Percentiles rank a stretch among this genome's conserved stretches.
These are phyloP conservation scores for Inga laurina DNA, from an alignment of 306 rosid genomes.

Conservation along the genomic window DNA sequence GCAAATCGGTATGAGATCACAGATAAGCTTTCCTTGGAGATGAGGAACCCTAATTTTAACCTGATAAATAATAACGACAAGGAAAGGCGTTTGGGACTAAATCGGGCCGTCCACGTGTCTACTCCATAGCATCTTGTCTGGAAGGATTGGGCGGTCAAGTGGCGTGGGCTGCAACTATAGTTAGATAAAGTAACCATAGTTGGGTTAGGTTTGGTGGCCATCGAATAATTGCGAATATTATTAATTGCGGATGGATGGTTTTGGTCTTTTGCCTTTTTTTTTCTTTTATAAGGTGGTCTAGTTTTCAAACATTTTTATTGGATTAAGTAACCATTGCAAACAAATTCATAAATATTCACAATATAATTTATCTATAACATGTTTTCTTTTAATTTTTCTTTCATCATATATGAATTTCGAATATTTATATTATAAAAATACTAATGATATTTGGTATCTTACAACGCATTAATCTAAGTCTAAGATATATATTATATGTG, in stretches of 20 bases:
- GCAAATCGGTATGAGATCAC: background rate
- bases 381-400: too few relatives aligned
- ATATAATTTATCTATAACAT: too few relatives aligned
- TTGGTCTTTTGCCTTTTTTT: background rate
- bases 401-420: too few relatives aligned
- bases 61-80: conserved; percentile 24
- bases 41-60: conserved; percentile 57
- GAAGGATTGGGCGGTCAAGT: conserved; percentile 30
- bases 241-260: background rate
- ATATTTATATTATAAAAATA: too few relatives aligned
- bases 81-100: conserved; percentile 24
- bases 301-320: too few relatives aligned
- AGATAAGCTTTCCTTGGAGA: background rate
- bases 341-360: too few relatives aligned
- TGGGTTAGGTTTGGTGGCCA: conserved; percentile 23
- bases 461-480: too few relatives aligned
- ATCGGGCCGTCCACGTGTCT: conserved; percentile 65
- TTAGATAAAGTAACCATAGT: conserved; percentile 44
- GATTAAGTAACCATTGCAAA: too few relatives aligned
- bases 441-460: too few relatives aligned
- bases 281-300: background rate
- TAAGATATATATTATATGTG: too few relatives aligned
- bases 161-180: background rate
- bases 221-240: conserved; percentile 6
- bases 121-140: background rate